Evolutionary conservation across 257 asterid species (phyloP), one percentile per base, ranked within the genome.

Genomic region (Nicotiana noctiflora): DNA sequence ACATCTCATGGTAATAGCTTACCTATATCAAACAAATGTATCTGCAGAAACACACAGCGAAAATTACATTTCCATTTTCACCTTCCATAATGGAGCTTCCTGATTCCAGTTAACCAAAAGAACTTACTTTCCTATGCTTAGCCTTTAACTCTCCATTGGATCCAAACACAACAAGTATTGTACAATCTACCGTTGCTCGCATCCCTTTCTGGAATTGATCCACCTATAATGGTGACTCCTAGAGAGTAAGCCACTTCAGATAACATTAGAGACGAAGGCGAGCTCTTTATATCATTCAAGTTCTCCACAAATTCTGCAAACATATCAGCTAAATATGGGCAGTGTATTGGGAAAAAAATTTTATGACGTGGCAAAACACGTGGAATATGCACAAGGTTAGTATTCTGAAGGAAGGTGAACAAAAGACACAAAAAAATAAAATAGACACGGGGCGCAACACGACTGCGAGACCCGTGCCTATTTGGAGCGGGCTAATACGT

Each of bases 101-200:
- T 40, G 46, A 40, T 40, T 40, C 46, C 46, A 40, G 7, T 40
- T 75, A 21, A 53, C 62, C 63, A 21, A 3, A 21, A 46, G 15
- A 2, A 9, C 88, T 80, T 85, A 87, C 92, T 76, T 89, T 85
- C 80, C 88, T 75, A 66, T 85, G 89, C 72, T 83, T 85, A 55
- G 84, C 90, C 83, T 53, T 85, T 55, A 85, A 67, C 34, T 80
- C 76, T 51, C 92, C 90, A 12, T 84, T 79, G 2, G 86, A 63
- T 13, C 84, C 84, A 79, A 85, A 86, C 62, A 86, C 76, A 81
- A 85, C 89, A 87, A 56, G 89, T 87, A 63, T 87, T 89, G 77
- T 85, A 87, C 68, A 89, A 77, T 25, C 27, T 81, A 80, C 34
- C 77, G 51, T 3, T 40, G 1, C 46, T 40, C 46, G 29, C 81